Percentiles rank a stretch among this genome's conserved stretches.
Evolutionary conservation across 2,329 filamentous ascomycete genomes (phyloP).

Genomic region (Nemania sp.): DNA sequence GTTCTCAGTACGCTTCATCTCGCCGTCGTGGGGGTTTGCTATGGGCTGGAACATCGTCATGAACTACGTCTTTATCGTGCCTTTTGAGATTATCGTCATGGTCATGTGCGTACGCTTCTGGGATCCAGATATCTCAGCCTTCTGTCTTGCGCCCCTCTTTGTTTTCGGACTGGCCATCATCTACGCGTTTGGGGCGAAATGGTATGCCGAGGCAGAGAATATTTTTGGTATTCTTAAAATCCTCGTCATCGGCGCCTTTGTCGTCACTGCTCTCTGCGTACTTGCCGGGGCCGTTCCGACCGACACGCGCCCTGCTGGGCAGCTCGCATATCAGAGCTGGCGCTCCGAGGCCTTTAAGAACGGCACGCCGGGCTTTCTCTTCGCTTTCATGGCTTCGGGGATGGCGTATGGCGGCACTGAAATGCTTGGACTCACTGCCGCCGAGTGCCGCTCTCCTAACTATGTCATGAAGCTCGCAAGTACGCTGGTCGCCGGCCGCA

Average conservation of each 20-base stretch:
- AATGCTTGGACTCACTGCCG: conserved; percentile 49
- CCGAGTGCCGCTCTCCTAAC: conserved; percentile 45
- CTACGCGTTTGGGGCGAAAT: conserved; percentile 50
- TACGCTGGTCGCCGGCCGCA: conserved; percentile 46
- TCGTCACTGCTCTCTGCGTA: conserved; percentile 58
- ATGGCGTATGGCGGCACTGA: conserved; percentile 52
- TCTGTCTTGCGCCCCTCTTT: conserved; percentile 44
- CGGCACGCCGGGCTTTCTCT: conserved; percentile 47
- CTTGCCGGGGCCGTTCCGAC: conserved; percentile 52
- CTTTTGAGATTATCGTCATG: conserved; percentile 45
- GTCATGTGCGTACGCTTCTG: conserved; percentile 39
- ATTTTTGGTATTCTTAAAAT: conserved; percentile 56
- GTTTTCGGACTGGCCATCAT: conserved; percentile 45
- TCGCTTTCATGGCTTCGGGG: conserved; percentile 49
- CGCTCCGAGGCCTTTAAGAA: conserved; percentile 49
- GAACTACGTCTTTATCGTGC: conserved; percentile 43
- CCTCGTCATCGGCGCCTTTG: conserved; percentile 57
- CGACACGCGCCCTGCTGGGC: conserved; percentile 46
- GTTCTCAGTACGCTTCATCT: conserved; percentile 44
- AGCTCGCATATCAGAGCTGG: conserved; percentile 55
- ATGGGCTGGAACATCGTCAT: conserved; percentile 47
- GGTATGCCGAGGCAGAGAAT: conserved; percentile 55
- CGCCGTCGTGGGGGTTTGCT: conserved; percentile 44
- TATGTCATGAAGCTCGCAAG: conserved; percentile 44
- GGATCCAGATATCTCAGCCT: conserved; percentile 30